Base-by-base conservation (phyloP, 148 eudicot genomes). In the Linanthus parryae region DNA sequence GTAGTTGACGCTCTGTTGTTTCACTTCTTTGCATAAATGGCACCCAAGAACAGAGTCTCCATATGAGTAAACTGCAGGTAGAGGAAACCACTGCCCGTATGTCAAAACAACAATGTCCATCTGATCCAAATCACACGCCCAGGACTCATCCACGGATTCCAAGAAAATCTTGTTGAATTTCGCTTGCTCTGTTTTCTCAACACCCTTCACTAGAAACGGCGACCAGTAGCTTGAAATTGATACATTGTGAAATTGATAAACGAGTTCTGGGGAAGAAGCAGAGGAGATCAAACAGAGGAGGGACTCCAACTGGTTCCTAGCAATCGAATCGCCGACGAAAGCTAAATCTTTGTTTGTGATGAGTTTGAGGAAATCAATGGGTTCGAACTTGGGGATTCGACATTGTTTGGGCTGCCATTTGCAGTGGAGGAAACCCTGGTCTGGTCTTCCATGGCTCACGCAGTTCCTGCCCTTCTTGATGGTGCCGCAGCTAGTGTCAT, bases 251-350 rank as follows among this genome's bases (percentile, higher is more conserved):
- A 88, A 75, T 22, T 78, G 62, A 66, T 77, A 87, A 10, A 74
- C 56, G 50, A 84, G 72, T 16, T 58, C 30, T 29, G 94, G 94
- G 7, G 64, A 37, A 10, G 86, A 81, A 54, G 51, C 59, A 1
- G 96, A 76, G 12, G 85, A 44, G 25, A 87, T 36, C 94, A 84
- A 62, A 50, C 98, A 92, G 12, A 92, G 44, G 13, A 92, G 61
- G 2, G 98, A 92, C 52, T 92, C 98, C 26, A 92, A 52, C 46
- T 92, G 98, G 70, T 92, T 92, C 51, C 98, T 77, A 25, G 94
- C 96, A 67, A 92, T 69, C 19, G 98, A 87, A 53, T 92, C 98
- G 36, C 98, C 98, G 22, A 92, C 85, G 74, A 92, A 92, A 8
- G 98, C 98, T 36, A 92, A 42, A 69, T 84, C 84, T 58, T 77